Evolutionary conservation across 441 rosid genomes (phyloP).

Genomic region (Brassica hybrid): DNA sequence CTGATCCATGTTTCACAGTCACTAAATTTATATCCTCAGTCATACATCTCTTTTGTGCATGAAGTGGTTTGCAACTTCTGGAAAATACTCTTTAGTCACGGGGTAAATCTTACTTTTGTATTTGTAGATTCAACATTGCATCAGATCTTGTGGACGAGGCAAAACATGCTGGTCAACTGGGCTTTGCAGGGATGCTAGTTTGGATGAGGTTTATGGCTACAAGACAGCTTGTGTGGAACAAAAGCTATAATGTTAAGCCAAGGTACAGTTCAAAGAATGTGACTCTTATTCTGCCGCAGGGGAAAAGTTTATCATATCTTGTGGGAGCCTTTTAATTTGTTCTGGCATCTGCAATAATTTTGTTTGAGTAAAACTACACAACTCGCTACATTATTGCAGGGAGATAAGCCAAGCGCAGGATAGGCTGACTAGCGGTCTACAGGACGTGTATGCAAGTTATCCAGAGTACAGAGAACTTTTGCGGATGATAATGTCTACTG

Average conservation of each 20-base stretch:
- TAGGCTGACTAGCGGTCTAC: constrained; percentile 87
- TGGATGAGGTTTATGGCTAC: constrained; percentile 99
- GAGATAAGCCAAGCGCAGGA: constrained; percentile 98
- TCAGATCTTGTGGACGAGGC: constrained; percentile 89
- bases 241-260: constrained; percentile 99
- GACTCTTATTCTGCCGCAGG: constrained; percentile 16
- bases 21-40: constrained; percentile 18
- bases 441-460: constrained; percentile 58
- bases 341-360: neutral
- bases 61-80: constrained; percentile 2
- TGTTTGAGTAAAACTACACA: neutral
- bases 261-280: constrained; percentile 58
- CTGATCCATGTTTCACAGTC: constrained; percentile 19
- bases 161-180: constrained; percentile 75
- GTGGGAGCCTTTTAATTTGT: constrained; percentile 10
- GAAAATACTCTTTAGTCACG: constrained; percentile 16
- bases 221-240: constrained; percentile 98
- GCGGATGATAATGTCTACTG: constrained; percentile 92
- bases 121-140: constrained; percentile 89
- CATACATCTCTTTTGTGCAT: constrained; percentile 2
- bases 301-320: constrained; percentile 13
- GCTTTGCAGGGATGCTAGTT: constrained; percentile 90
- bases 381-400: constrained; percentile 53
- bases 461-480: constrained; percentile 80
- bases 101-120: constrained; percentile 17